Evolutionary conservation across 1,284 basidiomycete species (phyloP).

Genomic region (Psilocybe mexicana): DNA sequence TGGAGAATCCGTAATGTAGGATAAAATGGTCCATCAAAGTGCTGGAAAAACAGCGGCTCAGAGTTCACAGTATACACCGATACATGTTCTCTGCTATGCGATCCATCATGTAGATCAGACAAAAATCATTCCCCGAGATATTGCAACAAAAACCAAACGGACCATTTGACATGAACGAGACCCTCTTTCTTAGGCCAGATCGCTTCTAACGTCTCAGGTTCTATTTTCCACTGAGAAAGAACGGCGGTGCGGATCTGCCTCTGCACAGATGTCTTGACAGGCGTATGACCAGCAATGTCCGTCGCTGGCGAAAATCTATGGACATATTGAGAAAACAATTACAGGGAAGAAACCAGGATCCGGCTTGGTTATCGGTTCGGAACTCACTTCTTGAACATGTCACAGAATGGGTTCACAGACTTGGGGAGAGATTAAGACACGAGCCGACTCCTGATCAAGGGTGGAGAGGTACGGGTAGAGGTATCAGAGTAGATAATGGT

Average conservation of each 20-base stretch:
- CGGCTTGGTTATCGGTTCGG: conserved; percentile 17
- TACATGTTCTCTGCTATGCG: conserved; percentile 90
- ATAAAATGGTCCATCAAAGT: conserved; percentile 92
- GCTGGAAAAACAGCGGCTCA: conserved; percentile 94
- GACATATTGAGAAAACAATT: conserved; percentile 2
- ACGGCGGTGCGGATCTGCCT: conserved; percentile 83
- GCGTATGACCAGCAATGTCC: conserved; percentile 92
- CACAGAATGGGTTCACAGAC: conserved; percentile 5
- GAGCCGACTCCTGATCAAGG: conserved; percentile 6
- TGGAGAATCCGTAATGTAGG: conserved; percentile 90
- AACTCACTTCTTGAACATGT: conserved; percentile 66
- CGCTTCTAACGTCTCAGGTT: conserved; percentile 80
- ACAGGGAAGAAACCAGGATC: conserved; percentile 18
- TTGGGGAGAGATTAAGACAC: neutral
- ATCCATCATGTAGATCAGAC: conserved; percentile 14
- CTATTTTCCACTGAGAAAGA: conserved; percentile 84
- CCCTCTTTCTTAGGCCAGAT: conserved; percentile 99
- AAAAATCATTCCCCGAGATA: neutral
- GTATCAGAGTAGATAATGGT: conserved; percentile 10
- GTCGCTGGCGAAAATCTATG: conserved; percentile 80
- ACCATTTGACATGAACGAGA: conserved; percentile 94
- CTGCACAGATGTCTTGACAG: conserved; percentile 93
- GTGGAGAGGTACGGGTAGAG: conserved; percentile 6
- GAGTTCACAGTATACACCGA: conserved; percentile 89
- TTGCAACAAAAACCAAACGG: conserved; percentile 34